Base-by-base conservation (phyloP, 352 stramenopile species). In the Pythium biforme region DNA sequence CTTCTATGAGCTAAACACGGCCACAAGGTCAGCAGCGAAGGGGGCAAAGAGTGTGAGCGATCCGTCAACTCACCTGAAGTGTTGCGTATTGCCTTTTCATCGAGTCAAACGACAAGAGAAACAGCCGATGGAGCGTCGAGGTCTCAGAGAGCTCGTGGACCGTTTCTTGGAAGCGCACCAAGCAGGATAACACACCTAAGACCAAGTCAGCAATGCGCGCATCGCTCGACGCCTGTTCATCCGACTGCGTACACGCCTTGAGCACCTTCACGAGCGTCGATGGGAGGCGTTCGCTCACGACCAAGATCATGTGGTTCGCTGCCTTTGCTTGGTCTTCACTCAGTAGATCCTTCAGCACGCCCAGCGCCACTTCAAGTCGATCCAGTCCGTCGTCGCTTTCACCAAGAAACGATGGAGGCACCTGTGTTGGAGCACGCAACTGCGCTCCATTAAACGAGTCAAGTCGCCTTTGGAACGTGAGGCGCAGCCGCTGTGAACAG, bases 201-300 rank as follows among this genome's bases (percentile, higher is more conserved):
- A 73, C 55, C 9, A 68, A 19, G n/a, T 67, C 49, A 0, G 68
- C 64, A 1, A 84, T 9, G 10, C 56, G 20, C 2, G 23, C 47
- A 31, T 67, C 59, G 4, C 45, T 20, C 17, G 25, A 41, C 9
- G 55, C 11, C 40, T 58, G 37, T 31, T 29, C 47, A n/a, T 26
- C 26, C n/a, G 29, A 57, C 15, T 53, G 51, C 3, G 59, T 41
- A 37, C 73, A 55, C 0, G 79, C 77, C 55, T 87, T 83, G 22
- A 81, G 54, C 19, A 81, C 52, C 52, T 86, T 84, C 2, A 87
- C 74, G 4, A 89, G 59, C 22, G 69, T 87, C 4, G 76, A 86
- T 8, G 77, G 77, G 0, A 87, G 69, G 25, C 76, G 72, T 49
- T 86, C 79, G 23, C 74, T 75, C 14, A 74, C 62, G 12, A 79